Percentiles rank a stretch among this genome's conserved stretches.
phyloP scores from a whole-genome alignment of 495 filamentous ascomycete genomes.

The Bacidia rubella region DNA sequence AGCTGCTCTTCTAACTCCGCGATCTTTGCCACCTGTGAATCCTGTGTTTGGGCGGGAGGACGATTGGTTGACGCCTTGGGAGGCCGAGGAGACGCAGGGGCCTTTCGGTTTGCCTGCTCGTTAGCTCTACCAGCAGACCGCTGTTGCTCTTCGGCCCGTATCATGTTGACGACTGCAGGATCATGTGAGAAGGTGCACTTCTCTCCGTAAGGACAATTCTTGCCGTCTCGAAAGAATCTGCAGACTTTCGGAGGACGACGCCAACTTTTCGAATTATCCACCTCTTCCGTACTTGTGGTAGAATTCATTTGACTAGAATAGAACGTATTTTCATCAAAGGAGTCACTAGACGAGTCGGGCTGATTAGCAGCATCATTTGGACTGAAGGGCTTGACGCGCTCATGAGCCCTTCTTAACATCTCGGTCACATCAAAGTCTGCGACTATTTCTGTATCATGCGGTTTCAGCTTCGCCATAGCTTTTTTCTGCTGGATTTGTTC shows the following conservation, averaged over 20 bases:
- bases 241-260: constrained; percentile 10
- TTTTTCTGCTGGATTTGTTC: constrained; percentile 61
- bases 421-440: constrained; percentile 64
- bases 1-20: constrained; percentile 19
- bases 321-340: constrained; percentile 86
- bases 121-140: constrained; percentile 15
- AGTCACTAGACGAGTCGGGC: constrained; percentile 50
- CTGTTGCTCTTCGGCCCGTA: constrained; percentile 13
- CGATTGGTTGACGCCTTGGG: neutral
- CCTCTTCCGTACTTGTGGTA: constrained; percentile 24
- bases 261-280: constrained; percentile 10
- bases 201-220: constrained; percentile 17
- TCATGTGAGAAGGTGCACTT: constrained; percentile 19
- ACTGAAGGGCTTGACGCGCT: constrained; percentile 51
- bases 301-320: constrained; percentile 69
- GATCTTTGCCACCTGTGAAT: constrained; percentile 11
- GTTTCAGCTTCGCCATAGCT: constrained; percentile 38
- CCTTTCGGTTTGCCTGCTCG: constrained; percentile 10
- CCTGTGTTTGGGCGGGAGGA: neutral
- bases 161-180: constrained; percentile 8
- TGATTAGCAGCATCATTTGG: constrained; percentile 39
- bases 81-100: neutral
- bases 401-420: constrained; percentile 56
- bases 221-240: constrained; percentile 16
- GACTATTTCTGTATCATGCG: constrained; percentile 42